Conservation (phyloP, 495 filamentous ascomycete species). For the Parathielavia hyrcaniae region DNA sequence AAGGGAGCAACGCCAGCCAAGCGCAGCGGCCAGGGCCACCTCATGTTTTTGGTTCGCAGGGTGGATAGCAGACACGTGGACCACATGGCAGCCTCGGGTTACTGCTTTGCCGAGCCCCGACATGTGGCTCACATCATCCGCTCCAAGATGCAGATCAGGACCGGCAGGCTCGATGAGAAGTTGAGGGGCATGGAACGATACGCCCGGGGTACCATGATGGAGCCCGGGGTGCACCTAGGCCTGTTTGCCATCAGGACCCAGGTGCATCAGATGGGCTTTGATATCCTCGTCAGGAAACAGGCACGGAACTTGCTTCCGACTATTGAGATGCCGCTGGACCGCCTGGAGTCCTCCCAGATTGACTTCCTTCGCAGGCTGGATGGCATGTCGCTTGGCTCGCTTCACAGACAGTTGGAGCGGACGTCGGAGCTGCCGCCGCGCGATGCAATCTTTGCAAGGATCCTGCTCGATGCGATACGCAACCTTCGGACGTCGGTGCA, state of each 20-base stretch:
- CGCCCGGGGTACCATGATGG: slow-evolving; percentile 46
- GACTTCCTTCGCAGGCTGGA: slow-evolving; percentile 54
- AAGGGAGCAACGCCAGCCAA: slow-evolving; percentile 30
- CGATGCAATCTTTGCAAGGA: slow-evolving; percentile 30
- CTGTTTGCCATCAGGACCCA: slow-evolving; percentile 68
- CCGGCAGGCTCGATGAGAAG: slow-evolving; percentile 46
- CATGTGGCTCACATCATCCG: slow-evolving; percentile 65
- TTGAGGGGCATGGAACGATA: slow-evolving; percentile 58
- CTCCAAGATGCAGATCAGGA: slow-evolving; percentile 63
- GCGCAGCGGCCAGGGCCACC: slow-evolving; percentile 56
- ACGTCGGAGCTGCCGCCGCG: slow-evolving; percentile 27
- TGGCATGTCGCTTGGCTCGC: slow-evolving; percentile 48
- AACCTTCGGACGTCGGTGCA: slow-evolving; percentile 37
- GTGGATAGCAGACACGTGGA: slow-evolving; percentile 48
- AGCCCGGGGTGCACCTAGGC: slow-evolving; percentile 66
- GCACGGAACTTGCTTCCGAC: slow-evolving; percentile 63
- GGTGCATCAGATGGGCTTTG: slow-evolving; percentile 58
- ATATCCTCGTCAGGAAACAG: slow-evolving; percentile 63
- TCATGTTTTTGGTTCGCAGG: slow-evolving; percentile 73
- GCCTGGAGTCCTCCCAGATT: slow-evolving; percentile 53
- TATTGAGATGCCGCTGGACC: slow-evolving; percentile 50
- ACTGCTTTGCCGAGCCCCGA: slow-evolving; percentile 62
- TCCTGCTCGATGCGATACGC: slow-evolving; percentile 35
- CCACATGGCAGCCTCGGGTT: slow-evolving; percentile 65
- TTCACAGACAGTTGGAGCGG: slow-evolving; percentile 44